phyloP scores from a whole-genome alignment of 495 filamentous ascomycete species.

The Lepraria neglecta region DNA sequence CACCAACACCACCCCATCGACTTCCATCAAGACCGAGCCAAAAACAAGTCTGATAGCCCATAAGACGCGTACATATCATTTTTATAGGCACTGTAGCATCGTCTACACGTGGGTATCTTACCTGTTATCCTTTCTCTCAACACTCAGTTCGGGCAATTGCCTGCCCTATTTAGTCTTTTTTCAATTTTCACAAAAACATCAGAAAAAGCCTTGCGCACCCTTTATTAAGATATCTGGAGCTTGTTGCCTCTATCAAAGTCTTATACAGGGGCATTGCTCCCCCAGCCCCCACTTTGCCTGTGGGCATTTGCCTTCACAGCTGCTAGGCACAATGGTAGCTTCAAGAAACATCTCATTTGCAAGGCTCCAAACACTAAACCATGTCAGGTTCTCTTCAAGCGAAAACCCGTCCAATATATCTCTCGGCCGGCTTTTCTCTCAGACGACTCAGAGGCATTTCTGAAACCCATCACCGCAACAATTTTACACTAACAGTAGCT shows the following conservation, averaged over 20 bases:
- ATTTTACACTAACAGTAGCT: constrained; percentile 15
- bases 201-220: constrained; percentile 11
- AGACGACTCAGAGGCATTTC: constrained; percentile 67
- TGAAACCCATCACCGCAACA: constrained; percentile 1
- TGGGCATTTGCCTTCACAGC: background rate
- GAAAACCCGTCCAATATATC: constrained; percentile 86
- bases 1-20: constrained; percentile 20
- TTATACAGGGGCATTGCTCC: constrained; percentile 6
- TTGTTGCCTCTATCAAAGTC: background rate
- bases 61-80: constrained; percentile 16
- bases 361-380: constrained; percentile 6
- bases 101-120: constrained; percentile 2
- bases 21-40: background rate
- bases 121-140: constrained; percentile 2
- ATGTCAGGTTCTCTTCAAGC: constrained; percentile 82
- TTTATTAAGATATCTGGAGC: background rate
- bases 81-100: constrained; percentile 9
- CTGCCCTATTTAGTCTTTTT: background rate
- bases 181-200: constrained; percentile 12
- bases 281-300: background rate
- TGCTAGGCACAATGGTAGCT: constrained; percentile 16
- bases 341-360: background rate
- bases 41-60: constrained; percentile 13
- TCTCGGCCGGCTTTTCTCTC: constrained; percentile 65
- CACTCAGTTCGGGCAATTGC: background rate